A percentile compares a stretch with the other conserved stretches of the same genome.
Evolutionary conservation across 495 filamentous ascomycete species (phyloP).

Genomic region (Paragyromitra xinjiangensis): DNA sequence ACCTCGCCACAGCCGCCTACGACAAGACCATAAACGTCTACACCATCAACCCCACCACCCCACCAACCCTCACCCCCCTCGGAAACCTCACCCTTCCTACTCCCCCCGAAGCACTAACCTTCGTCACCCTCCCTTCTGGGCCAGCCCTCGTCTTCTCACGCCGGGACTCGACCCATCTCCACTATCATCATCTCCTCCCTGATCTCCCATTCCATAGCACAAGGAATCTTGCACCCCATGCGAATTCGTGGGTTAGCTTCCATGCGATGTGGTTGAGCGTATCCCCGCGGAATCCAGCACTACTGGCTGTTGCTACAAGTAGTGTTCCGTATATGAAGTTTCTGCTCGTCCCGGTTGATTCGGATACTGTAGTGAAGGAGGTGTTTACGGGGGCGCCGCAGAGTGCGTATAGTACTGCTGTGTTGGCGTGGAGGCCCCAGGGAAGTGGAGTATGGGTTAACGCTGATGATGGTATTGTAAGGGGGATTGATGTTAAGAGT

Average conservation of each 20-base stretch:
- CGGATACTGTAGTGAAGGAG: slow-evolving; percentile 68
- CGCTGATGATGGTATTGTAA: slow-evolving; percentile 72
- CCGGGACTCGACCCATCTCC: slow-evolving; percentile 69
- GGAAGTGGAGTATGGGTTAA: slow-evolving; percentile 75
- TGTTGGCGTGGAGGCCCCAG: slow-evolving; percentile 71
- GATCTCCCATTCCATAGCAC: slow-evolving; percentile 62
- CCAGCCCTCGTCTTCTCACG: slow-evolving; percentile 67
- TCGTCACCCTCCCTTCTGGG: slow-evolving; percentile 62
- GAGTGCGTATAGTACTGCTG: slow-evolving; percentile 73
- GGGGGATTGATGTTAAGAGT: slow-evolving; percentile 70
- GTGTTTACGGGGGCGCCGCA: slow-evolving; percentile 72
- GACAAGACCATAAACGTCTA: slow-evolving; percentile 70
- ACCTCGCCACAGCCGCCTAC: slow-evolving; percentile 73
- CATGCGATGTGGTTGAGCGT: slow-evolving; percentile 65
- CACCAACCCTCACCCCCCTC: slow-evolving; percentile 60
- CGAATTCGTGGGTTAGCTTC: slow-evolving; percentile 72
- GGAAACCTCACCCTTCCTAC: slow-evolving; percentile 64
- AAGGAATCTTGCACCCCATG: slow-evolving; percentile 72
- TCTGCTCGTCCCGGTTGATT: slow-evolving; percentile 70
- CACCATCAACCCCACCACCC: slow-evolving; percentile 41
- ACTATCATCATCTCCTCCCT: slow-evolving; percentile 66
- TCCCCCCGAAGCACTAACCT: slow-evolving; percentile 71
- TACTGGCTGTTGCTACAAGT: slow-evolving; percentile 71
- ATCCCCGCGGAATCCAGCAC: slow-evolving; percentile 64
- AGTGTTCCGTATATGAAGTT: slow-evolving; percentile 73